Base-by-base conservation (phyloP, 345 rosid species). In the Triadica sebifera region DNA sequence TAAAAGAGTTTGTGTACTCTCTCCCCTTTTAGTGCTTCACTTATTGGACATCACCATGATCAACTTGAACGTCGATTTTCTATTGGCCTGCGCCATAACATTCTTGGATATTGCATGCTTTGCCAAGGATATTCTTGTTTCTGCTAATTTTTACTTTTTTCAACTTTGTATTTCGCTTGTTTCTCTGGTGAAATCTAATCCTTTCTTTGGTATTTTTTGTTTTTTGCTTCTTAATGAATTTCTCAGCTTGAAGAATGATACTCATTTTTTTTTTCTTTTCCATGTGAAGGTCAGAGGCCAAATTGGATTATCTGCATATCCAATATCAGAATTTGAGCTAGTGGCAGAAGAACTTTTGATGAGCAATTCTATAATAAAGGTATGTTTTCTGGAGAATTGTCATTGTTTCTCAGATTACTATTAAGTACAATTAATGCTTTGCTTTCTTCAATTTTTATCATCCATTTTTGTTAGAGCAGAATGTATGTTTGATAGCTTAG, bases 281-380 rank as follows among this genome's bases (percentile, higher is more conserved):
- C 67, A 55, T 85, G 60, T 80, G 70, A 83, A 95, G 99, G 98
- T 95, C 65, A 89, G 97, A 87, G 99, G 99, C 81, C 97, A 95
- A 81, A 86, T 95, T 74, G 89, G 97, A 75, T 82, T 95, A 85
- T 86, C 93, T 59, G 84, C 77, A 25, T 93, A 71, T 79, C 97
- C 99, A 71, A 85, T 93, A 58, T 95, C 99, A 74, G 99, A 95
- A 84, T 95, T 95, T 88, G 99, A 95, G 83, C 97, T 95, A 71
- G 93, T 89, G 15, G 99, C 97, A 5, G 99, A 95, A 84, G 99
- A 95, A 80, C 94, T 95, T 81, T 72, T 95, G 82, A 91, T 95
- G 99, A 95, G 99, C 74, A 84, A 95, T 83, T 93, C 98, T 47
- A 73, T 93, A 82, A 90, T 95, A 84, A 91, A 91, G 97, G 99